Evolutionary conservation across 148 eudicot genomes (phyloP), one percentile per base, ranked within the genome.

Genomic region (Chenopodium berlandieri): DNA sequence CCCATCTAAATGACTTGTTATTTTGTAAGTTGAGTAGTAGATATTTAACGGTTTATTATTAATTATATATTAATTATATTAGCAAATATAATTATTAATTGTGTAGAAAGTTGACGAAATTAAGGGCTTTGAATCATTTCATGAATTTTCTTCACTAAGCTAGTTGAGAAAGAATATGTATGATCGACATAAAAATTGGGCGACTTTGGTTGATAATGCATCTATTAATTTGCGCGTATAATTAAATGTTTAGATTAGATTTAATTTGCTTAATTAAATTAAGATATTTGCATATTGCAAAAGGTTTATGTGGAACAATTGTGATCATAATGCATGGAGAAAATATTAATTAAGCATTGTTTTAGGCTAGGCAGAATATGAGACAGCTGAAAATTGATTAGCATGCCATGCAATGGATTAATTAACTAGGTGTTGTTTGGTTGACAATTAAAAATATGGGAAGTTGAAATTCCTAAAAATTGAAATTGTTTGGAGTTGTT

Each of bases 261-360:
- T 37, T 0, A 10, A 11, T 11, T 54, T 54, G 4, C 19, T 54
- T 54, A 16, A 54, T 25, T 7, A 9, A 66, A 25, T 66, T 12
- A 66, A 14, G 37, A 69, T 60, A 20, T 66, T 12, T 27, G 31
- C 17, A 69, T 60, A 20, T 17, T 54, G 10, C 19, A 75, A 52
- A 63, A 6, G 71, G 63, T 65, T 75, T 69, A 82, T 76, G 80
- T 82, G 84, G 80, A 73, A 13, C 23, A 82, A 76, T 23, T 44
- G 37, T 58, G 46, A 60, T 80, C 84, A 82, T 44, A 56, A 40
- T 70, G 83, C 75, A 66, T 79, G 40, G 68, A 25, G 27, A 79
- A 11, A 60, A 19, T 19, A 60, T 1, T 19, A 70, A 60, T 1
- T 19, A 70, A 30, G 30, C 17, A 17, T 52, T 56, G 13, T 50